Base-by-base conservation (phyloP, 805 yeast species). In the Monosporozyma solicola region DNA sequence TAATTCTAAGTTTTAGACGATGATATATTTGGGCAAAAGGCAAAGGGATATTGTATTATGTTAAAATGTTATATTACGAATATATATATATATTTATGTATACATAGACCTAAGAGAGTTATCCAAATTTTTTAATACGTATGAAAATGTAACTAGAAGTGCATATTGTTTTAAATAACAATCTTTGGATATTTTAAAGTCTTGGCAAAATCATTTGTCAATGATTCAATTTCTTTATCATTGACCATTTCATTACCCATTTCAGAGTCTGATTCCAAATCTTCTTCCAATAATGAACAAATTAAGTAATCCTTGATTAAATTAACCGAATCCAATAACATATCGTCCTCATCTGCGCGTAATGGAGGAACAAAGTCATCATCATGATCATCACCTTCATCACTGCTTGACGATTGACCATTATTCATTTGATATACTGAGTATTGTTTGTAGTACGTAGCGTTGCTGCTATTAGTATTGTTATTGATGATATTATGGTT, bases 271-370 rank as follows among this genome's bases (percentile, higher is more conserved):
- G 54, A 53, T 20, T 55, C 59, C 33, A 48, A 59, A 22, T 62
- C 63, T 20, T 65, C 64, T 52, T 67, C 71, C 43, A 65, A 51
- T 48, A 66, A 50, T 13, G 61, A 54, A 48, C 70, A 67, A 16
- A 66, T 49, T 47, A 64, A 50, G 51, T 64, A 67, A 54, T 66
- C 69, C 41, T 55, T 62, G 20, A 66, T 58, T 25, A 62, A 47
- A 37, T 61, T 58, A 16, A 64, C 67, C 20, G 52, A 54, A 7
- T 54, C 54, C n/a, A 58, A 55, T 13, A 57, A 48, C 3, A 58
- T 59, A 15, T 54, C 54, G 4, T 52, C 55, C 13, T 45, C 51
- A 8, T 49, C 51, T 15, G n/a, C 3, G 15, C 5, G 1, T 15
- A 35, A 35, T 15, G 37, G 37, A 11, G 5, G 13, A 32, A 35